Evolutionary conservation across 345 rosid genomes (phyloP).

Genomic region (Barbarea vulgaris): DNA sequence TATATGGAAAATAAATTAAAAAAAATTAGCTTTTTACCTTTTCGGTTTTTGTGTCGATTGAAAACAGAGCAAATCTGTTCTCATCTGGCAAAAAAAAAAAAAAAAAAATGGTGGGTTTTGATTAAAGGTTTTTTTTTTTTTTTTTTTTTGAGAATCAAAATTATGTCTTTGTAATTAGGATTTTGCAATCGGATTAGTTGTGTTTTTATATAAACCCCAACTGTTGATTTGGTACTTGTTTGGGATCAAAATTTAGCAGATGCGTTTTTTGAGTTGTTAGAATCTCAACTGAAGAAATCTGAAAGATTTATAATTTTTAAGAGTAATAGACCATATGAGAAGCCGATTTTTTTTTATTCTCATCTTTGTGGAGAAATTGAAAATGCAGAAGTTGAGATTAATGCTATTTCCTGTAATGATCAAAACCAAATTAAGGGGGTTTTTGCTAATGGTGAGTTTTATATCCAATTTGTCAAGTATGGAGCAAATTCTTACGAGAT

Average conservation of each 20-base stretch:
- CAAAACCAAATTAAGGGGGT: neutral
- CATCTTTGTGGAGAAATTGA: neutral
- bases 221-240: neutral
- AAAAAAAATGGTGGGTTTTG: neutral
- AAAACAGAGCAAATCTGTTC: constrained; percentile 29
- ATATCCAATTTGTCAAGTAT: constrained; percentile 22
- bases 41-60: neutral
- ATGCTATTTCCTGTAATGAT: constrained; percentile 10
- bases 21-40: neutral
- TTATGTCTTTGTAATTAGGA: neutral
- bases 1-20: too few species aligned
- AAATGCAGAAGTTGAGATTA: neutral
- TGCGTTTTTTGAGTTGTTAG: neutral
- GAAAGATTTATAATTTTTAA: neutral
- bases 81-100: too few species aligned
- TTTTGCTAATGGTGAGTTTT: constrained; percentile 9
- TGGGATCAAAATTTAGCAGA: neutral
- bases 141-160: neutral
- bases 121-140: neutral
- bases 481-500: constrained; percentile 34
- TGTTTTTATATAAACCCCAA: constrained; percentile 28
- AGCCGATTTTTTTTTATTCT: constrained; percentile 4
- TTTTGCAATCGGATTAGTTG: constrained; percentile 4
- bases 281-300: neutral
- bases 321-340: neutral